A percentile compares a stretch with the other conserved stretches of the same genome.
Evolutionary conservation across 2,329 filamentous ascomycete species (phyloP).

Genomic region (Apiospora phragmitis): DNA sequence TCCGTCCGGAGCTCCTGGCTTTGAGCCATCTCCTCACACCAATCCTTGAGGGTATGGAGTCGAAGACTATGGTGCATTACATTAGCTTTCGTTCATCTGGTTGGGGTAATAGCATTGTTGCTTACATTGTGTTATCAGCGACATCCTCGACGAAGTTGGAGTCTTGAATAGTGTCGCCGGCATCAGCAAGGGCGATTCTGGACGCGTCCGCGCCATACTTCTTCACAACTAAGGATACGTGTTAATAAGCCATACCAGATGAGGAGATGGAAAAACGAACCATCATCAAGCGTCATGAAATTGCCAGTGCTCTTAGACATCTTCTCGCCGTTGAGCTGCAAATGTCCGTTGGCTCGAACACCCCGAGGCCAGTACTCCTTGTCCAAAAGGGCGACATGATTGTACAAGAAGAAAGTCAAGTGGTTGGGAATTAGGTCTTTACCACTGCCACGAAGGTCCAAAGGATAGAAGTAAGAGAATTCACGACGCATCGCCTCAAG

Average conservation of each 20-base stretch:
- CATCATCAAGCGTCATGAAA: conserved; percentile 85
- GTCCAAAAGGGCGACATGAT: conserved; percentile 87
- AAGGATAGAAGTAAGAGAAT: conserved; percentile 96
- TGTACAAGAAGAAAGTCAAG: conserved; percentile 93
- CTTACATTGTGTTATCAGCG: conserved; percentile 78
- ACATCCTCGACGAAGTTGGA: conserved; percentile 97
- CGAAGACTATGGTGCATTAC: conserved; percentile 52
- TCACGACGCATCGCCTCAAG: conserved; percentile 83
- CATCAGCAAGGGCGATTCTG: conserved; percentile 88
- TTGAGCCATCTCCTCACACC: conserved; percentile 83
- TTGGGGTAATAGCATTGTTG: background rate
- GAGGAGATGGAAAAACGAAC: background rate
- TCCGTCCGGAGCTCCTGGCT: conserved; percentile 78
- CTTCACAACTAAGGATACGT: conserved; percentile 54
- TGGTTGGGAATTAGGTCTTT: conserved; percentile 95
- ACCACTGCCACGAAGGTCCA: conserved; percentile 84
- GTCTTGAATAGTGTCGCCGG: conserved; percentile 90
- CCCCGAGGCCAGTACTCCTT: conserved; percentile 85
- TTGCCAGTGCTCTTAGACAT: conserved; percentile 98
- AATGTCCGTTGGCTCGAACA: conserved; percentile 87
- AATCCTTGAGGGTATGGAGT: conserved; percentile 79
- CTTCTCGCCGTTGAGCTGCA: conserved; percentile 95
- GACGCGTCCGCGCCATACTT: conserved; percentile 96
- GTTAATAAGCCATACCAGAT: background rate
- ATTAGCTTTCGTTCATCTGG: background rate